Evolutionary conservation across 2,329 filamentous ascomycete genomes (phyloP).

Genomic region (Curvularia sp.): DNA sequence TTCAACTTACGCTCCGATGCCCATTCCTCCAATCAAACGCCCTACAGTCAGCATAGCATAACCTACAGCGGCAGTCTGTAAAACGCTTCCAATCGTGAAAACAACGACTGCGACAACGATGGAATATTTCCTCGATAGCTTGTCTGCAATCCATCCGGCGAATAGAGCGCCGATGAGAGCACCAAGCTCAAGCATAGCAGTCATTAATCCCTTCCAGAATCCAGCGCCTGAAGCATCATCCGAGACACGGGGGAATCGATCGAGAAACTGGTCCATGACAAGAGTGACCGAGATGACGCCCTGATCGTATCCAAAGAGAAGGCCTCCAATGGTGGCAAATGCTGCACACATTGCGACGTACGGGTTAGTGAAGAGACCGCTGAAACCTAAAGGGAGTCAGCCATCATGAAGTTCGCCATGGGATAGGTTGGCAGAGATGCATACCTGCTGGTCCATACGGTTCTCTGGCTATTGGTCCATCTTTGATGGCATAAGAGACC

Average conservation of each 20-base stretch:
- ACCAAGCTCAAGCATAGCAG: slow-evolving; percentile 64
- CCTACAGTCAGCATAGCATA: slow-evolving; percentile 62
- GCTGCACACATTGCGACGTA: slow-evolving; percentile 62
- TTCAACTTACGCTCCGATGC: slow-evolving; percentile 57
- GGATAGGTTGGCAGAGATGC: slow-evolving; percentile 4
- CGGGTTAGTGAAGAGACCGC: slow-evolving; percentile 57
- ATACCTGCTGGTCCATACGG: slow-evolving; percentile 46
- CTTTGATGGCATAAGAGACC: slow-evolving; percentile 20
- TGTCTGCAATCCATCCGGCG: slow-evolving; percentile 59
- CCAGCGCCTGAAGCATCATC: slow-evolving; percentile 53
- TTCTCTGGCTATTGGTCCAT: slow-evolving; percentile 30
- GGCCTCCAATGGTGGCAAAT: slow-evolving; percentile 60
- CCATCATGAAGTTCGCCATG: neutral
- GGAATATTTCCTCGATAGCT: slow-evolving; percentile 60
- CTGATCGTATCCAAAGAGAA: slow-evolving; percentile 60
- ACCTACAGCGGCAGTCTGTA: slow-evolving; percentile 60
- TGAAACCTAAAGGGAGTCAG: slow-evolving; percentile 49
- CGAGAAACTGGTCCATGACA: slow-evolving; percentile 61
- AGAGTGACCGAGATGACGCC: slow-evolving; percentile 57
- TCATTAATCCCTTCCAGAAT: slow-evolving; percentile 57
- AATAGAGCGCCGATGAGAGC: slow-evolving; percentile 54
- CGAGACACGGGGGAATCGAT: slow-evolving; percentile 55
- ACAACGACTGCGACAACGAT: slow-evolving; percentile 61
- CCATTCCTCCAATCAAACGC: slow-evolving; percentile 59
- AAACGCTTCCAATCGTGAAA: slow-evolving; percentile 60